A percentile compares a stretch with the other conserved stretches of the same genome.
phyloP scores from a whole-genome alignment of 2,329 filamentous ascomycete genomes.

The Aurifilum marmelostoma region DNA sequence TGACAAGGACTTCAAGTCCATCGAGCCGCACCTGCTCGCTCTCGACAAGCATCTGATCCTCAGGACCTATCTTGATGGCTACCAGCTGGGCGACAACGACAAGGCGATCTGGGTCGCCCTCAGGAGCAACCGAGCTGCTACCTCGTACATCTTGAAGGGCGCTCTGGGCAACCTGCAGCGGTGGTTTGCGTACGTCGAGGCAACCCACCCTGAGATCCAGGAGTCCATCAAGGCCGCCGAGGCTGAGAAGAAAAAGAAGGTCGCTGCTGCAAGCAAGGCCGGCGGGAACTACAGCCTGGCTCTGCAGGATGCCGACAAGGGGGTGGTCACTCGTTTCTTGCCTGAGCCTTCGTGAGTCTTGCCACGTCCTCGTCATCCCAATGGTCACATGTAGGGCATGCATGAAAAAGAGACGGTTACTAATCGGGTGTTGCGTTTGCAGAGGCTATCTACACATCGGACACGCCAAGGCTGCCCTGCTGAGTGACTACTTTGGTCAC shows the following conservation, averaged over 20 bases:
- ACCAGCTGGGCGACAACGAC: constrained; percentile 76
- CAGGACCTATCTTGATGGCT: constrained; percentile 83
- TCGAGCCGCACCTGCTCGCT: constrained; percentile 73
- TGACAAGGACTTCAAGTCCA: constrained; percentile 76
- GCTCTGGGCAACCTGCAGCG: constrained; percentile 75
- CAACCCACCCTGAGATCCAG: constrained; percentile 76
- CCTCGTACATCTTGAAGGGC: constrained; percentile 79
- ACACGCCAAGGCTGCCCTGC: constrained; percentile 88
- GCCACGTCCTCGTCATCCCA: background rate
- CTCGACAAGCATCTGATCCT: constrained; percentile 88
- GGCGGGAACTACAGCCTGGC: constrained; percentile 89
- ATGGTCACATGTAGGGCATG: background rate
- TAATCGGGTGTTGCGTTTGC: constrained; percentile 9
- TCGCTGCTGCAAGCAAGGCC: constrained; percentile 70
- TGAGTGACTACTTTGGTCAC: constrained; percentile 97
- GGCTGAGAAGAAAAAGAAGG: constrained; percentile 70
- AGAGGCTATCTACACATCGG: constrained; percentile 91
- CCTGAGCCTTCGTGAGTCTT: constrained; percentile 81
- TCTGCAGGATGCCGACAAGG: constrained; percentile 81
- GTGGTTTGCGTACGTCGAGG: constrained; percentile 88
- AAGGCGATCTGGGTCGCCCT: constrained; percentile 82
- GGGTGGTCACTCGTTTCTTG: constrained; percentile 89
- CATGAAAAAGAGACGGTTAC: background rate
- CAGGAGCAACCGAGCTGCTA: constrained; percentile 81
- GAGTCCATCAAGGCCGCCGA: constrained; percentile 71